Evolutionary conservation across 1,284 basidiomycete species (phyloP).

Genomic region (Ustilago esculenta): DNA sequence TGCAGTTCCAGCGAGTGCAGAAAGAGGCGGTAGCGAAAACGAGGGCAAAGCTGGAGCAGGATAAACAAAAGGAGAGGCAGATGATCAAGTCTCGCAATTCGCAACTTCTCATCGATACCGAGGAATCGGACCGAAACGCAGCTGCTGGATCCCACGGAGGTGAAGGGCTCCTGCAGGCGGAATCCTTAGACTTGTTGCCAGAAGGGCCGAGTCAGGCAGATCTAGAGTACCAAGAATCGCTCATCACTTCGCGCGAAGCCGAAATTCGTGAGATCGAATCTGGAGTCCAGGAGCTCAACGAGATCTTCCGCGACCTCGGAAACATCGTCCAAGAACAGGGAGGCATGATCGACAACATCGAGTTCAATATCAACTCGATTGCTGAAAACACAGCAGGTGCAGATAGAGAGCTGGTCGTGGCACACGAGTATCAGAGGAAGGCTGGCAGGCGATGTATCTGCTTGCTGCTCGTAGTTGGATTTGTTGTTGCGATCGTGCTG

Average conservation of each 20-base stretch:
- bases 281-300: slow-evolving; percentile 94
- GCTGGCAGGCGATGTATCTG: slow-evolving; percentile 90
- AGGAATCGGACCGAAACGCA: slow-evolving; percentile 11
- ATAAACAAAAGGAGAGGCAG: slow-evolving; percentile 79
- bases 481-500: slow-evolving; percentile 89
- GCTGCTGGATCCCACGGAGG: neutral
- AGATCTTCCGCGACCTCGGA: slow-evolving; percentile 96
- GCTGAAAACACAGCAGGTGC: slow-evolving; percentile 85
- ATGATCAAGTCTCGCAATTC: slow-evolving; percentile 69
- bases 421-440: slow-evolving; percentile 92
- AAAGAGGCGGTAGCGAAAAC: slow-evolving; percentile 82
- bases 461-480: slow-evolving; percentile 83
- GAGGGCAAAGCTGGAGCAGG: slow-evolving; percentile 85
- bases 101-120: slow-evolving; percentile 52
- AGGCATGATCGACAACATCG: slow-evolving; percentile 95
- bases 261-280: slow-evolving; percentile 97
- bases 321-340: slow-evolving; percentile 95
- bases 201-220: slow-evolving; percentile 75
- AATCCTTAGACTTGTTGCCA: slow-evolving; percentile 19
- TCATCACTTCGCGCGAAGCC: slow-evolving; percentile 92
- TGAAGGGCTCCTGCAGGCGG: slow-evolving; percentile 12
- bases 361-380: slow-evolving; percentile 89
- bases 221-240: slow-evolving; percentile 92
- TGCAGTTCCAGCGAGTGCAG: slow-evolving; percentile 90
- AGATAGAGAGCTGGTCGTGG: slow-evolving; percentile 85